Percentiles rank a stretch among this genome's conserved stretches.
phyloP scores from a whole-genome alignment of 1,139 yeast species.

The Magnusiomyces sp. region DNA sequence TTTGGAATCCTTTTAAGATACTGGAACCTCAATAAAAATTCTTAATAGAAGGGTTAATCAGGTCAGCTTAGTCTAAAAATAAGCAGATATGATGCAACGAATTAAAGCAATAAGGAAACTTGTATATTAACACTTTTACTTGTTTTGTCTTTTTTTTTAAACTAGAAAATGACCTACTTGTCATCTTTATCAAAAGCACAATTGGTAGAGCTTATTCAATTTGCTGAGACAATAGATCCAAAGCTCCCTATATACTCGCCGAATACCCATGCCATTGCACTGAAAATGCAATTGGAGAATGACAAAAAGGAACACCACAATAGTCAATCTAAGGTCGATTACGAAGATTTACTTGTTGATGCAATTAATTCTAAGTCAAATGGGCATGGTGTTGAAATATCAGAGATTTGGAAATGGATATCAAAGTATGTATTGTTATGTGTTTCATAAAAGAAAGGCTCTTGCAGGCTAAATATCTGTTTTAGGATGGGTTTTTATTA shows the following conservation, averaged over 20 bases:
- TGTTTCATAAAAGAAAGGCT: no score
- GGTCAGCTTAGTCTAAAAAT: no score
- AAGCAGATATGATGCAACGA: no score
- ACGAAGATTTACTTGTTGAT: slow-evolving; percentile 32
- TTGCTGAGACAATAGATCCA: slow-evolving; percentile 32
- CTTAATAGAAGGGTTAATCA: no score
- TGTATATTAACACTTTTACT: background rate
- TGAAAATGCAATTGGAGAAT: slow-evolving; percentile 32
- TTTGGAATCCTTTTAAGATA: no score
- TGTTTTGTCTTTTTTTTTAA: background rate
- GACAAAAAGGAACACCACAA: slow-evolving; percentile 25
- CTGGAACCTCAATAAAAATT: no score
- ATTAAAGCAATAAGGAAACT: no score
- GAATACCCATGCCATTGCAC: slow-evolving; percentile 29
- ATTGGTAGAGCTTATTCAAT: slow-evolving; percentile 34
- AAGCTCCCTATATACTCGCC: slow-evolving; percentile 33
- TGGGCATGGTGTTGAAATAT: slow-evolving; percentile 30
- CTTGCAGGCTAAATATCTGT: no score
- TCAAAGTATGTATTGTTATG: slow-evolving; percentile 14
- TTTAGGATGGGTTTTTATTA: no score
- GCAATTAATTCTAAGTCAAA: slow-evolving; percentile 29
- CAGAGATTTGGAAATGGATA: slow-evolving; percentile 31
- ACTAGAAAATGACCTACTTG: slow-evolving; percentile 33
- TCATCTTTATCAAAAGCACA: slow-evolving; percentile 35
- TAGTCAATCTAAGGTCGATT: slow-evolving; percentile 20